Base-by-base conservation (phyloP, 148 eudicot genomes). In the Rhododendron ferrugineum region DNA sequence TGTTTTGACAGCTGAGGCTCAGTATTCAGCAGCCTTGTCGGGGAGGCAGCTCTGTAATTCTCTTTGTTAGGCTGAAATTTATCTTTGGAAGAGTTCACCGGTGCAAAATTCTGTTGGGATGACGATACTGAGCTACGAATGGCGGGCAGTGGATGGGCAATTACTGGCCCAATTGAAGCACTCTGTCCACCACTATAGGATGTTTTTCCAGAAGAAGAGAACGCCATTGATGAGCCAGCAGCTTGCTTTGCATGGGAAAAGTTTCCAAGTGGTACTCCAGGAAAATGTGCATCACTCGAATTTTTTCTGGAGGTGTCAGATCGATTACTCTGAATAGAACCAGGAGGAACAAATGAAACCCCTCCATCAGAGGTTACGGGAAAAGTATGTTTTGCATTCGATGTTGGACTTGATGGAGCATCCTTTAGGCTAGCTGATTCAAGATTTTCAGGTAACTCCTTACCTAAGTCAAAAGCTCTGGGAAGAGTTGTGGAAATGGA, bases 1-100 rank as follows among this genome's bases (percentile, higher is more conserved):
- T 93, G 94, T 87, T 94, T 92, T 28, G 94, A 89, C 62, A 89
- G 83, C 78, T 87, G 89, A 82, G 86, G 89, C 88, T 90, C 92
- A 84, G 89, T 52, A 81, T 88, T 87, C 81, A 84, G 85, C 84
- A 82, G 90, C 82, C 90, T 88, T 58, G 90, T 64, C 11, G 84
- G 82, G 75, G 94, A 89, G 28, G 87, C 82, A 64, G 66, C 89
- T 86, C 82, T 86, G 82, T 50, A 64, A 78, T 85, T 86, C 83
- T 87, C 91, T 88, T 87, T 90, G 82, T 66, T 83, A 60, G 88
- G 78, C 15, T 81, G 86, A 86, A 72, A 44, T 36, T 85, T 87
- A 79, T 75, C 66, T 81, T 86, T 85, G 68, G 80, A 86, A 81
- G 86, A 42, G 81, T 88, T 90, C 82, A 84, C 91, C 11, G 85